Base-by-base conservation (phyloP, 2,329 filamentous ascomycete species). In the Colletotrichum tropicale region DNA sequence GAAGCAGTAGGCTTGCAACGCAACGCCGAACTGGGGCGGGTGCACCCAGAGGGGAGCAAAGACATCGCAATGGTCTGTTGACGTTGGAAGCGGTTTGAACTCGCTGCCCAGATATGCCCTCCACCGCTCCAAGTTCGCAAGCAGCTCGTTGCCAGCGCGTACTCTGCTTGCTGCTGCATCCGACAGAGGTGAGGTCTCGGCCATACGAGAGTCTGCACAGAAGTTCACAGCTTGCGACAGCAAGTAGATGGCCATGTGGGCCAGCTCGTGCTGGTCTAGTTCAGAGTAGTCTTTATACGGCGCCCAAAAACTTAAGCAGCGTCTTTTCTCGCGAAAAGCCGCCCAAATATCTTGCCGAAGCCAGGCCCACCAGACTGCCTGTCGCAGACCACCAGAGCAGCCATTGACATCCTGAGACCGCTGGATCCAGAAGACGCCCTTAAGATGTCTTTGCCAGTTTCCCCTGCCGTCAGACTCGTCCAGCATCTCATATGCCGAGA, bases 401-500 rank as follows among this genome's bases (percentile, higher is more conserved):
- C 91, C 91, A 70, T 93, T 87, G 60, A 92, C 91, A 64, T 91
- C 87, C 68, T 91, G 90, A 1, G 88, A 91, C n/a, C 91, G 84
- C 72, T 93, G 89, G 18, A 93, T 93, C 89, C 91, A 93, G 77
- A 93, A 93, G 1, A 93, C 90, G 0, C 91, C 91, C 79, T 92
- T 90, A 0, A 93, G 84, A 79, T 93, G 91, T 4, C 90, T 84
- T 76, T 93, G 89, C 91, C 92, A 93, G 60, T 81, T 89, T 81
- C 81, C 79, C 21, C 88, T 87, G 6, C 88, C 88, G 4, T 88
- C 89, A 8, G 88, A 88, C 5, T 88, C 89, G 68, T 92, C 89
- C n/a, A 93, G 88, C 91, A 93, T 93, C 81, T 93, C 91, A 77
- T 93, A 93, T 0, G 90, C 91, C 15, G 90, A 92, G 34, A 93